Percentiles rank a stretch among this genome's conserved stretches.
phyloP scores from a whole-genome alignment of 2,329 filamentous ascomycete genomes.

The Alternaria arbusti region DNA sequence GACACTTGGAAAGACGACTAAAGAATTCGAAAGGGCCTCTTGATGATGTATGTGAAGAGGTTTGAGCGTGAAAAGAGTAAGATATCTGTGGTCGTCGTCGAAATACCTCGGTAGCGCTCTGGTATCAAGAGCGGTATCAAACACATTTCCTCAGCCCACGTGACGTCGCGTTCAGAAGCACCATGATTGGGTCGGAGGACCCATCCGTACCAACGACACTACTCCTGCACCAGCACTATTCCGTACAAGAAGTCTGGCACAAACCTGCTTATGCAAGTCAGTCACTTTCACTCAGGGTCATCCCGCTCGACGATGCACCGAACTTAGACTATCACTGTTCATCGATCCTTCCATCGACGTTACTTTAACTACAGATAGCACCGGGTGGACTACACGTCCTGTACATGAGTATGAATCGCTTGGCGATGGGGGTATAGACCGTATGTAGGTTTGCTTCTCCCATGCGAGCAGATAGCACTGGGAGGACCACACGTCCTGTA shows the following conservation, averaged over 20 bases:
- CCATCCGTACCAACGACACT: neutral
- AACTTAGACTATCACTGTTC: neutral
- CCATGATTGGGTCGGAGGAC: neutral
- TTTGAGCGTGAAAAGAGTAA: neutral
- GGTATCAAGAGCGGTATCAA: neutral
- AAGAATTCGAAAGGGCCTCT: neutral
- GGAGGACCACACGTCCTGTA: neutral
- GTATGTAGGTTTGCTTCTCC: neutral
- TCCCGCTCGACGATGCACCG: neutral
- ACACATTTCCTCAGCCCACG: neutral
- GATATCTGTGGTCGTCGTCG: neutral
- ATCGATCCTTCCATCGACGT: neutral
- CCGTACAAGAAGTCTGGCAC: neutral
- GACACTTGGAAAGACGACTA: neutral
- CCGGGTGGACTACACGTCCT: neutral
- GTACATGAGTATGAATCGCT: neutral
- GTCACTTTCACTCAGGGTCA: neutral
- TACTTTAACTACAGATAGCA: neutral
- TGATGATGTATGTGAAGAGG: fast-evolving
- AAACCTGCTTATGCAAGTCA: neutral
- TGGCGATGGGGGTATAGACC: neutral
- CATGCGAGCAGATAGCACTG: neutral
- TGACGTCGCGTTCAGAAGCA: neutral
- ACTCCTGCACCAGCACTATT: neutral
- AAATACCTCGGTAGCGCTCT: neutral